Percentiles rank a stretch among this genome's conserved stretches.
Conservation (phyloP, 225 moss, liverwort and hornwort genomes). For the Pseudoscleropodium purum region DNA sequence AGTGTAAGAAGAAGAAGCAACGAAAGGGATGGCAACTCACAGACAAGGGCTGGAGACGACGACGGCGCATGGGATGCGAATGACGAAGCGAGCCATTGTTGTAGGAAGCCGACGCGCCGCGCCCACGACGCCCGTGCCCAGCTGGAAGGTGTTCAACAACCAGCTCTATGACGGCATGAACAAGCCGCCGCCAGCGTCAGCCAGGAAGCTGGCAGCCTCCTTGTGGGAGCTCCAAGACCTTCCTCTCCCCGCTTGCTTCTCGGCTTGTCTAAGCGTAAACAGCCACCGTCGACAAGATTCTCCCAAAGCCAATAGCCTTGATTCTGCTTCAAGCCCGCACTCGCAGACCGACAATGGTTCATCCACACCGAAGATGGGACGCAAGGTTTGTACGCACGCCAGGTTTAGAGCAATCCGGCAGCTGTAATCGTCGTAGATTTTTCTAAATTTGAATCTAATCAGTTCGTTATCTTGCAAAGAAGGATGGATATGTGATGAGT, state of each 20-base stretch:
- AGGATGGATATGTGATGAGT: not conserved
- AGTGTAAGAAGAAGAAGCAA: not conserved
- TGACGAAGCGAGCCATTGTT: conserved; percentile 56
- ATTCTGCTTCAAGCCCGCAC: conserved; percentile 35
- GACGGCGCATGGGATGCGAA: conserved; percentile 42
- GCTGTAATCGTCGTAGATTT: not conserved
- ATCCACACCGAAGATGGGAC: not conserved
- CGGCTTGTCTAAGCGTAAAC: conserved; percentile 14
- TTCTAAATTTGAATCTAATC: not conserved
- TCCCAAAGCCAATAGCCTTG: not conserved
- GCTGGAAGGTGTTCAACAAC: conserved; percentile 91
- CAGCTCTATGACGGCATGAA: conserved; percentile 78
- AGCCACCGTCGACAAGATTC: conserved; percentile 15
- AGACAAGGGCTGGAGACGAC: conserved; percentile 19
- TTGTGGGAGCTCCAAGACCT: conserved; percentile 92
- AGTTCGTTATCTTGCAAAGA: not conserved
- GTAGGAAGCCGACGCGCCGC: conserved; percentile 47
- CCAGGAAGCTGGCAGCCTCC: conserved; percentile 83
- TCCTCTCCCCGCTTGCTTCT: conserved; percentile 42
- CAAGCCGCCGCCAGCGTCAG: conserved; percentile 54
- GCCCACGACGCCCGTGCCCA: conserved; percentile 85
- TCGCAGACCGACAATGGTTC: conserved; percentile 23
- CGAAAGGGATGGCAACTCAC: conserved; percentile 10
- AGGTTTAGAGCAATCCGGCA: not conserved
- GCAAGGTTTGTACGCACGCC: conserved; percentile 6